A percentile compares a stretch with the other conserved stretches of the same genome.
phyloP scores from a whole-genome alignment of 202 grass and related monocot genomes.

The Elaeis oleifera region DNA sequence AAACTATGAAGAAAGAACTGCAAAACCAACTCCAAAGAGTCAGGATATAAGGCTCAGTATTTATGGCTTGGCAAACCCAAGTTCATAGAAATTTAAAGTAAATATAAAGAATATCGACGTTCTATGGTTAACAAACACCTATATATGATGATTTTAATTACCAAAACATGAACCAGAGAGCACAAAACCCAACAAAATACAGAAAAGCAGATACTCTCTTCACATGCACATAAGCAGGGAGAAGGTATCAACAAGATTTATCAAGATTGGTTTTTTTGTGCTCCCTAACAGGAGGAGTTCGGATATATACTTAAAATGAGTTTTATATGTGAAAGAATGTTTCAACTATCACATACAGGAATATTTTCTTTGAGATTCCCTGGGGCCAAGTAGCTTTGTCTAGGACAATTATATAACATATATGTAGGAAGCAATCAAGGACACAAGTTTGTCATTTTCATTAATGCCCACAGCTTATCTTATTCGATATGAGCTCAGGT shows the following conservation, averaged over 20 bases:
- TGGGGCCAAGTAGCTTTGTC: slow-evolving; percentile 27
- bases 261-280: not conserved
- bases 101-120: no score
- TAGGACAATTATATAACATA: slow-evolving; percentile 12
- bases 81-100: no score
- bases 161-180: not conserved
- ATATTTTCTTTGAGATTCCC: not conserved
- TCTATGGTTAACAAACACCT: no score
- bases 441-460: slow-evolving; percentile 19
- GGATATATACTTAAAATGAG: not conserved
- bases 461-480: not conserved
- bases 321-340: not conserved
- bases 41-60: no score
- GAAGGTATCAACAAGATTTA: slow-evolving; percentile 11
- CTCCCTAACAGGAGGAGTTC: not conserved
- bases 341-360: not conserved
- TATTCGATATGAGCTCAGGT: not conserved
- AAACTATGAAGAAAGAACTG: no score
- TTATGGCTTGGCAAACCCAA: no score
- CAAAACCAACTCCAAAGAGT: no score
- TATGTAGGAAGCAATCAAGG: slow-evolving; percentile 16
- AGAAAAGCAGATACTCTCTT: not conserved
- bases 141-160: not conserved
- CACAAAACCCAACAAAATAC: not conserved
- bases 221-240: slow-evolving; percentile 1